Conservation (phyloP, 495 filamentous ascomycete species). For the Beverwykella pulmonaria region DNA sequence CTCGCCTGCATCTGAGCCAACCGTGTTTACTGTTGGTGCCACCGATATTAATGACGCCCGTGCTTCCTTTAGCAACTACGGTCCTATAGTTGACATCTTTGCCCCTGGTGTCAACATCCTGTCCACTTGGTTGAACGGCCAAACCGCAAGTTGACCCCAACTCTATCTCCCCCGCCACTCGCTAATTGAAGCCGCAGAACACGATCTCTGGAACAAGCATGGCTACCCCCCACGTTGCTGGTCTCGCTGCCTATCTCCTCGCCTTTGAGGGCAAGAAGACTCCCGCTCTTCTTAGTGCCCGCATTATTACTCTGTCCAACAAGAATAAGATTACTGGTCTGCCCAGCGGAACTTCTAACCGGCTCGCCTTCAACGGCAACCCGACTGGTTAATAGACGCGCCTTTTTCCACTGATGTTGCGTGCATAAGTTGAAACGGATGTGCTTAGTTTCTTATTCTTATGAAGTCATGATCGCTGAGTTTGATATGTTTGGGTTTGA, state of each 20-base stretch:
- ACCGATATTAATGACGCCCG: conserved; percentile 42
- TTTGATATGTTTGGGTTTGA: too few relatives aligned
- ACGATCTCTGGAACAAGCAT: conserved; percentile 65
- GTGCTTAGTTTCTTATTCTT: too few relatives aligned
- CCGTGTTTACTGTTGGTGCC: conserved; percentile 47
- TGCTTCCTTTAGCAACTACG: conserved; percentile 48
- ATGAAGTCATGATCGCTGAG: too few relatives aligned
- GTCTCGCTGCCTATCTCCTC: conserved; percentile 49
- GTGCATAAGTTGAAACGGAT: too few relatives aligned
- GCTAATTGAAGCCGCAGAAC: conserved; percentile 35
- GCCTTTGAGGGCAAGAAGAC: conserved; percentile 33
- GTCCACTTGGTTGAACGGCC: conserved; percentile 40
- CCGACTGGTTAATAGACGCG: conserved; percentile 9
- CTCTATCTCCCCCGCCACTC: neutral
- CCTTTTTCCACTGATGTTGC: too few relatives aligned
- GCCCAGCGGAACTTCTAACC: conserved; percentile 33
- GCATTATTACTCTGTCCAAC: conserved; percentile 26
- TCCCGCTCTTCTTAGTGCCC: conserved; percentile 28
- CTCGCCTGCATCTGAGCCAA: conserved; percentile 40
- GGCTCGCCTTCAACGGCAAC: conserved; percentile 39
- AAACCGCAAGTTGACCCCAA: conserved; percentile 11
- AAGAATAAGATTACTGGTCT: conserved; percentile 34
- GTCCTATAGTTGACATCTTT: conserved; percentile 45
- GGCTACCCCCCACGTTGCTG: conserved; percentile 65
- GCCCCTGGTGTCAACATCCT: conserved; percentile 47